Percentiles rank a stretch among this genome's conserved stretches.
phyloP scores from a whole-genome alignment of 352 stramenopile genomes.

The Globisporangium recalcitrans region DNA sequence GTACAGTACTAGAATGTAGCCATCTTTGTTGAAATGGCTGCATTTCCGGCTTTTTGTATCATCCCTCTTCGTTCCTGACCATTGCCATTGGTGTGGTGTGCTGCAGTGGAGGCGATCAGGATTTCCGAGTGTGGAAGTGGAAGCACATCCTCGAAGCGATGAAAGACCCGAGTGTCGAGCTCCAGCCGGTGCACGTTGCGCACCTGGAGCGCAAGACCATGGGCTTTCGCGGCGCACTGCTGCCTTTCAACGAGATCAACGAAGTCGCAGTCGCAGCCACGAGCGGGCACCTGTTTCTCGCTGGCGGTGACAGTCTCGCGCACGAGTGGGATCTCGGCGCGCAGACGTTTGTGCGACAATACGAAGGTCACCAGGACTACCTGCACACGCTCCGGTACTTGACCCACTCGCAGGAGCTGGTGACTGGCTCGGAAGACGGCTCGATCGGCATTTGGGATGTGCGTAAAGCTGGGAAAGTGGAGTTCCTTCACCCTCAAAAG shows the following conservation, averaged over 20 bases:
- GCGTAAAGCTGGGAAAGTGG: slow-evolving; percentile 41
- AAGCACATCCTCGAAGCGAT: slow-evolving; percentile 49
- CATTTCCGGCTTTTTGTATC: not conserved
- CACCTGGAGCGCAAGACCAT: slow-evolving; percentile 51
- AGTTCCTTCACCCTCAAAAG: slow-evolving; percentile 44
- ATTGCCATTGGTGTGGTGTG: not conserved
- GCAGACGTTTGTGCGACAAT: slow-evolving; percentile 51
- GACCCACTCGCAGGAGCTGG: slow-evolving; percentile 62
- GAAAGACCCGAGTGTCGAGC: slow-evolving; percentile 17
- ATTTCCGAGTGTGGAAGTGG: slow-evolving; percentile 77
- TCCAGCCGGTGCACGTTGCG: slow-evolving; percentile 41
- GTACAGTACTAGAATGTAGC: slow-evolving; percentile 18
- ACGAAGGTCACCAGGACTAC: slow-evolving; percentile 52
- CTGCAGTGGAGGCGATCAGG: slow-evolving; percentile 62
- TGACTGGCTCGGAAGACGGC: slow-evolving; percentile 67
- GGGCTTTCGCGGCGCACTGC: slow-evolving; percentile 51
- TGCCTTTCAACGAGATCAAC: slow-evolving; percentile 66
- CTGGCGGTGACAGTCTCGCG: slow-evolving; percentile 50
- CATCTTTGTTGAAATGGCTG: slow-evolving; percentile 3
- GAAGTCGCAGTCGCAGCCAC: slow-evolving; percentile 36
- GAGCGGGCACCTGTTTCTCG: slow-evolving; percentile 41
- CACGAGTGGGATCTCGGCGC: slow-evolving; percentile 57
- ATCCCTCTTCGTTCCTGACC: not conserved
- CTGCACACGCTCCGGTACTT: slow-evolving; percentile 61
- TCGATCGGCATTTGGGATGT: slow-evolving; percentile 72